phyloP scores from a whole-genome alignment of 352 stramenopile species.

The Phytophthora ohioensis region DNA sequence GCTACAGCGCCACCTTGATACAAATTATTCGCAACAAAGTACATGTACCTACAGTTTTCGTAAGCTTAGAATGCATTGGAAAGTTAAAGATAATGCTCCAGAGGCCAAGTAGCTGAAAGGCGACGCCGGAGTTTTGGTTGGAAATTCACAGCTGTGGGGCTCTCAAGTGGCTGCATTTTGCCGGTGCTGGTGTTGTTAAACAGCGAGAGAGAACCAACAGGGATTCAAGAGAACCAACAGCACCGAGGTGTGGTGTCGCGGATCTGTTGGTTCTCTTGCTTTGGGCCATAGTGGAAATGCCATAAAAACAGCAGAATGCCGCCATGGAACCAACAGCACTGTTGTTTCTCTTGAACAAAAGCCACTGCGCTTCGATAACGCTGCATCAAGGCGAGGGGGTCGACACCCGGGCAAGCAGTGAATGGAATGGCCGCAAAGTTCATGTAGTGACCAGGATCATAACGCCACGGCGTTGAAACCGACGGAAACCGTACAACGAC shows the following conservation, averaged over 20 bases:
- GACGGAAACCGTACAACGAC: too few species aligned
- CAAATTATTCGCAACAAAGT: too few species aligned
- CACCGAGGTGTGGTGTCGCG: not conserved
- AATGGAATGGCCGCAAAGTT: not conserved
- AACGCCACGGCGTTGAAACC: too few species aligned
- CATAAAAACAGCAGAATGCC: constrained; percentile 29
- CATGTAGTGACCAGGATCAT: not conserved
- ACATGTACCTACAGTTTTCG: too few species aligned
- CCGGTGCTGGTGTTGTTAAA: constrained; percentile 28
- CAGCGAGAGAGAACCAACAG: constrained; percentile 42
- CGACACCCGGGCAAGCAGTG: too few species aligned
- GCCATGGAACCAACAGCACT: constrained; percentile 20
- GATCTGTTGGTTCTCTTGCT: constrained; percentile 39
- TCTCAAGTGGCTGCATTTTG: constrained; percentile 15
- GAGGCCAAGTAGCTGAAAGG: not conserved
- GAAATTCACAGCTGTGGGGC: too few species aligned
- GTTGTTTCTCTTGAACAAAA: constrained; percentile 19
- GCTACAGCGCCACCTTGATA: too few species aligned
- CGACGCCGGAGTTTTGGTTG: not conserved
- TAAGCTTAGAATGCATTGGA: too few species aligned
- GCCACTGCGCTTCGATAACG: not conserved
- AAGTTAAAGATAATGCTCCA: too few species aligned
- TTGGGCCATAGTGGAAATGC: not conserved
- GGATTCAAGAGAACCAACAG: constrained; percentile 35
- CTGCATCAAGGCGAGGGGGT: not conserved